phyloP scores from a whole-genome alignment of 106 monocot species.

The Allium fistulosum region DNA sequence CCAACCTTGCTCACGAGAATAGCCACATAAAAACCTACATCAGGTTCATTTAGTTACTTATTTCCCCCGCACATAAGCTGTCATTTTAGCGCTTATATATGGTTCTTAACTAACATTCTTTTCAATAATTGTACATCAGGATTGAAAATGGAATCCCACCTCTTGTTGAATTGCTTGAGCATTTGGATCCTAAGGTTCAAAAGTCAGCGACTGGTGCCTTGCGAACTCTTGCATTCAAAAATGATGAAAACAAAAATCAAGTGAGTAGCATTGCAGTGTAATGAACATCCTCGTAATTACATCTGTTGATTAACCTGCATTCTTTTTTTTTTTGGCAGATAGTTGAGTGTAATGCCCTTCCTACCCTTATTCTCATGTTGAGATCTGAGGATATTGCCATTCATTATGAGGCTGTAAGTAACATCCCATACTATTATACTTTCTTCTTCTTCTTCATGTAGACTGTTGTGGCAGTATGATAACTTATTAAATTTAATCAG shows the following conservation, averaged over 20 bases:
- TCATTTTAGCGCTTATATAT: no score
- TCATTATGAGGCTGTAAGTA: conserved; percentile 85
- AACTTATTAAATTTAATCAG: no score
- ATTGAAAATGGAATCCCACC: conserved; percentile 95
- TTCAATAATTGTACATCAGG: conserved; percentile 27
- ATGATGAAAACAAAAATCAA: conserved; percentile 97
- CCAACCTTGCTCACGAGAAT: conserved; percentile 99
- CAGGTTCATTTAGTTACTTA: conserved; percentile 39
- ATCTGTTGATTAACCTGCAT: no score
- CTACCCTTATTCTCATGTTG: conserved; percentile 73
- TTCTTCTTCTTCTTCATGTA: no score
- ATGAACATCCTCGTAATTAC: no score
- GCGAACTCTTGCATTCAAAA: conserved; percentile 95
- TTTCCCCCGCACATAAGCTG: no score
- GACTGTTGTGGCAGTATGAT: no score
- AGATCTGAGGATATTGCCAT: conserved; percentile 68
- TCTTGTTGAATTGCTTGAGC: conserved; percentile 90
- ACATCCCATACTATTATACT: background rate
- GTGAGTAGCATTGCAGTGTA: conserved; percentile 18
- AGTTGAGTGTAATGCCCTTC: conserved; percentile 88
- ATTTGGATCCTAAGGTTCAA: conserved; percentile 84
- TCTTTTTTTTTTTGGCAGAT: conserved; percentile 37
- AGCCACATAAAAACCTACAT: conserved; percentile 87
- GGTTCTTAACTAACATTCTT: no score
- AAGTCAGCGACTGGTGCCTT: conserved; percentile 96